A percentile compares a stretch with the other conserved stretches of the same genome.
phyloP scores from a whole-genome alignment of 2,329 filamentous ascomycete genomes.

The Epichloe scottii region DNA sequence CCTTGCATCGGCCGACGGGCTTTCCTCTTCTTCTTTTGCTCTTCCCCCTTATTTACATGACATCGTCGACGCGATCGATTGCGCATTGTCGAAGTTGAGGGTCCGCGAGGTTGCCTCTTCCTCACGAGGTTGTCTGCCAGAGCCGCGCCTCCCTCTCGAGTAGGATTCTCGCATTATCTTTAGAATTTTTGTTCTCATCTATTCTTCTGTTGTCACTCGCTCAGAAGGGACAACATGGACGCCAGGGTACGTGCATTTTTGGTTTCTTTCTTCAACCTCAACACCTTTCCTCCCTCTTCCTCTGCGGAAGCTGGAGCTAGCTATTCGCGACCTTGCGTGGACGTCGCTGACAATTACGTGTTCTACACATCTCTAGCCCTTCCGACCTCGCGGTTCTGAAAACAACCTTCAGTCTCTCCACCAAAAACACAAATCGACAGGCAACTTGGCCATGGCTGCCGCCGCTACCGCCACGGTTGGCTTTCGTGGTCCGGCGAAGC shows the following conservation, averaged over 20 bases:
- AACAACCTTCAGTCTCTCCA: slow-evolving; percentile 49
- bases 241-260: slow-evolving; percentile 4
- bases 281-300: not conserved
- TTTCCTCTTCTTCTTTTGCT: not conserved
- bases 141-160: slow-evolving; percentile 1
- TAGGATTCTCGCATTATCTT: not conserved
- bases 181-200: not conserved
- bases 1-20: not conserved
- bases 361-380: slow-evolving; percentile 19
- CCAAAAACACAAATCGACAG: slow-evolving; percentile 70
- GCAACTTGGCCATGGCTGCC: slow-evolving; percentile 34
- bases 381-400: slow-evolving; percentile 34
- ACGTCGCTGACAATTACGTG: not conserved
- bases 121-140: not conserved
- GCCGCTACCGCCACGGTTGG: slow-evolving; percentile 13
- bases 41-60: not conserved
- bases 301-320: not conserved
- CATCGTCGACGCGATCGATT: slow-evolving; percentile 2
- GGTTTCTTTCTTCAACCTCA: not conserved
- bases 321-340: too few relatives aligned
- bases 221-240: slow-evolving; percentile 3
- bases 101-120: slow-evolving; percentile 2
- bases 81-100: slow-evolving; percentile 1
- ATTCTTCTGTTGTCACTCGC: not conserved
- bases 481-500: slow-evolving; percentile 45